Conservation (phyloP, 2,329 filamentous ascomycete genomes). For the Pseudogymnoascus destructans region DNA sequence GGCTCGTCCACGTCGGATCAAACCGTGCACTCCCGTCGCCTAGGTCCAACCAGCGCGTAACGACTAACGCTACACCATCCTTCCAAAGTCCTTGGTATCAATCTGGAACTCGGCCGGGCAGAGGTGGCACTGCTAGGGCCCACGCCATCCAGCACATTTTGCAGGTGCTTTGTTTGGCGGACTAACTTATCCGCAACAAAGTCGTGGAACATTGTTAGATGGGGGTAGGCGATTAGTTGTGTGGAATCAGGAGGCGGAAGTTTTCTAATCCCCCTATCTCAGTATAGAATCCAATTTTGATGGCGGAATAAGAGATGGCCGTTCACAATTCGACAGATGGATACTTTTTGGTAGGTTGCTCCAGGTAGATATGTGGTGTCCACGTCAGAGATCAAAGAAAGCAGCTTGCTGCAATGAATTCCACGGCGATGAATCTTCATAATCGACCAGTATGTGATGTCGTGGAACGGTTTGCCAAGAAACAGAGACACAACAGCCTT, state of each 20-base stretch:
- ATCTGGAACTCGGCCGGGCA: slow-evolving; percentile 13
- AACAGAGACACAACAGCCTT: background rate
- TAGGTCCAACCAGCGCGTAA: slow-evolving; percentile 14
- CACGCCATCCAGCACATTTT: background rate
- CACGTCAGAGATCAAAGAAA: background rate
- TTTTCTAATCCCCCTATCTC: background rate
- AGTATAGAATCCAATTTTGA: background rate
- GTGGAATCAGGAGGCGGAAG: background rate
- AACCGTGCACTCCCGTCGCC: slow-evolving; percentile 10
- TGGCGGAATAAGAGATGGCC: background rate
- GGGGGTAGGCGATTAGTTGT: background rate
- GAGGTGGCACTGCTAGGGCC: background rate
- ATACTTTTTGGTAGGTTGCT: background rate
- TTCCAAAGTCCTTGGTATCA: slow-evolving; percentile 13
- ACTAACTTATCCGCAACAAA: background rate
- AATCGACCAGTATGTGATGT: background rate
- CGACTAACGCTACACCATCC: slow-evolving; percentile 12
- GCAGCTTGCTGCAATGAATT: background rate
- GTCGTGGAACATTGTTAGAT: background rate
- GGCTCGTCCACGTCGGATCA: slow-evolving; percentile 11
- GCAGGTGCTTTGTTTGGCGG: background rate
- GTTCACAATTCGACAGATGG: background rate
- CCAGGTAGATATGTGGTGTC: background rate
- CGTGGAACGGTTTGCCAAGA: background rate
- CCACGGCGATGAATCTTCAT: background rate